phyloP scores from a whole-genome alignment of 176 grass and related monocot genomes.

The Raddia guianensis region DNA sequence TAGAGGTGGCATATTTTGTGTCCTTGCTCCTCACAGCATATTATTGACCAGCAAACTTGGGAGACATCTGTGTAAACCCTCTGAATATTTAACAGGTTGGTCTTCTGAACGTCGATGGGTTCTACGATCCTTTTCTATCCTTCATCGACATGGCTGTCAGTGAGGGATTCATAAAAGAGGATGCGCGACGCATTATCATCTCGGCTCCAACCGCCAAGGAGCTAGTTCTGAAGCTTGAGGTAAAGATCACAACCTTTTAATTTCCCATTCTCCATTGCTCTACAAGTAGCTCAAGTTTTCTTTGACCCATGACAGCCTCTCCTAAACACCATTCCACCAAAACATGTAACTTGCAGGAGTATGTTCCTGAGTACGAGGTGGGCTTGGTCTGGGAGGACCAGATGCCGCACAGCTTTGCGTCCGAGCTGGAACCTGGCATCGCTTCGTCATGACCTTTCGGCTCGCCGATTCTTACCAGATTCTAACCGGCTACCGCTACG shows the following conservation, averaged over 20 bases:
- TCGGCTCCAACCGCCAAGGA: constrained; percentile 78
- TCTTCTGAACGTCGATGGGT: constrained; percentile 88
- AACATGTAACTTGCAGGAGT: constrained; percentile 56
- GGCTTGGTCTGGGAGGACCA: constrained; percentile 83
- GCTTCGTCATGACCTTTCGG: constrained; percentile 44
- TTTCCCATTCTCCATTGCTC: not conserved
- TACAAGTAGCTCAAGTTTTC: not conserved
- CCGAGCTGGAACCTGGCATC: constrained; percentile 59
- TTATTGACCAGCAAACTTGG: not conserved
- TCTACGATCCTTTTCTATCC: constrained; percentile 78
- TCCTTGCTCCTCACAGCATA: not conserved
- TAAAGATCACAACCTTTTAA: not conserved
- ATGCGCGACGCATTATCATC: constrained; percentile 70
- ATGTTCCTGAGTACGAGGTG: constrained; percentile 62
- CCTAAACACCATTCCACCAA: not conserved
- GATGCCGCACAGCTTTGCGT: constrained; percentile 50
- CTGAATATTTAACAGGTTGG: constrained; percentile 63
- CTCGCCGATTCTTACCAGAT: constrained; percentile 20
- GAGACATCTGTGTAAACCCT: not conserved
- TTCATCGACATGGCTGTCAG: constrained; percentile 88
- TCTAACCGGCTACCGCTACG: not conserved
- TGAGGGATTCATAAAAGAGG: constrained; percentile 81
- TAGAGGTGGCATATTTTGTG: not conserved
- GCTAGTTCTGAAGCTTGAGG: constrained; percentile 81
- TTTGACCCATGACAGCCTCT: not conserved